A percentile compares a stretch with the other conserved stretches of the same genome.
These are phyloP conservation scores for Sugiyamaella americana DNA, from an alignment of 805 yeast genomes.

Conservation along the genomic window DNA sequence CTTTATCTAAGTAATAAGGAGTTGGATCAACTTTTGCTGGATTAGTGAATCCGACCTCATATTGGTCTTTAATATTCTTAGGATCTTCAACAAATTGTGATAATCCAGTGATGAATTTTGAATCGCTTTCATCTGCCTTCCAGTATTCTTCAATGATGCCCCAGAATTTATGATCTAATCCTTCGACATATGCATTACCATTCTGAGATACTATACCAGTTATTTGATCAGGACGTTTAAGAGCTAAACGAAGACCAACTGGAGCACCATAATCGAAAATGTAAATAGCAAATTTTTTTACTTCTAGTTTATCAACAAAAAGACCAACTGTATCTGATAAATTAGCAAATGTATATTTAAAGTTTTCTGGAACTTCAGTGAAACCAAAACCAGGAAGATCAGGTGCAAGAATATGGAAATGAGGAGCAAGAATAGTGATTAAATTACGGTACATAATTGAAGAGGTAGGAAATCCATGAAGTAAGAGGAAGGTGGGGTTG, in stretches of 20 bases:
- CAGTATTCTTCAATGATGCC: constrained; percentile 33
- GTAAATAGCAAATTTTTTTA: too few species aligned
- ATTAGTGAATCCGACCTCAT: neutral
- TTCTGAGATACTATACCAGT: constrained; percentile 35
- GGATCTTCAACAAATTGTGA: too few species aligned
- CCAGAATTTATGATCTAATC: constrained; percentile 37
- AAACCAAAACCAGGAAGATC: too few species aligned
- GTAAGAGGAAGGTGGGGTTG: constrained; percentile 33
- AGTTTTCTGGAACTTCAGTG: constrained; percentile 26
- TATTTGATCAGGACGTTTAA: too few species aligned
- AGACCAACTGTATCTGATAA: too few species aligned
- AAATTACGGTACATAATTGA: too few species aligned
- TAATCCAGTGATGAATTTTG: constrained; percentile 6
- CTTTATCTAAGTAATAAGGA: too few species aligned
- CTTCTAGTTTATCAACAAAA: too few species aligned
- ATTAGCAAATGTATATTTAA: constrained; percentile 37
- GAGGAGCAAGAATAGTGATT: constrained; percentile 34
- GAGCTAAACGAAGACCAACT: constrained; percentile 36
- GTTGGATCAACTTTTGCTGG: neutral
- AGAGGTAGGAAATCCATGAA: constrained; percentile 43
- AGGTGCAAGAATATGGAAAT: constrained; percentile 40
- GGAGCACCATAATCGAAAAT: too few species aligned
- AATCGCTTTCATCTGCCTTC: constrained; percentile 22
- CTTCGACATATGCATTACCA: constrained; percentile 42
- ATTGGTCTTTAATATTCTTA: too few species aligned